Conservation (phyloP, 2,329 filamentous ascomycete species). For the Akanthomyces muscarius region DNA sequence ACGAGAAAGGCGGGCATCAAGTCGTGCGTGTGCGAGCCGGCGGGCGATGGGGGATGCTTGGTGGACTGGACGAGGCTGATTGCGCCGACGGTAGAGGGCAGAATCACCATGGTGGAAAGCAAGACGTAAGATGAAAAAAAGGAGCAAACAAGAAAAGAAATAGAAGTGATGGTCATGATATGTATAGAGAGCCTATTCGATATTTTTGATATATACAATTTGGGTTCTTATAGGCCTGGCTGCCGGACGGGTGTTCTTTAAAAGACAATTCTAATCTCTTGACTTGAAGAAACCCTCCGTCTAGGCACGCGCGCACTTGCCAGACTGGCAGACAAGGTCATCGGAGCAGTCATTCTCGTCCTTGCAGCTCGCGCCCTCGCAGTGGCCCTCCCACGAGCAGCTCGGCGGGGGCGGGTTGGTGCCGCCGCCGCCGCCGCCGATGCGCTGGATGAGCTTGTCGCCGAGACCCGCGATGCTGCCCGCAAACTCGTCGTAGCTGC, state of each 20-base stretch:
- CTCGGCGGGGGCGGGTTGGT: neutral
- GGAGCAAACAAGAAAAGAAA: neutral
- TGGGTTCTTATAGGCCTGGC: neutral
- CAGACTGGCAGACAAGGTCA: constrained; percentile 23
- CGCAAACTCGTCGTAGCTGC: constrained; percentile 46
- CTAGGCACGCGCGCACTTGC: constrained; percentile 20
- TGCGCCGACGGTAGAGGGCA: constrained; percentile 70
- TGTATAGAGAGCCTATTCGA: neutral
- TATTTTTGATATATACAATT: constrained; percentile 10
- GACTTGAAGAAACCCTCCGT: no score
- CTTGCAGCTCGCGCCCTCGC: constrained; percentile 23
- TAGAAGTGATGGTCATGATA: neutral
- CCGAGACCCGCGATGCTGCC: constrained; percentile 49
- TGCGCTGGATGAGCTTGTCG: constrained; percentile 44
- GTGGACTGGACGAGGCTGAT: constrained; percentile 79
- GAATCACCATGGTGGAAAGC: constrained; percentile 53
- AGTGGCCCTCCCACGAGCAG: constrained; percentile 23
- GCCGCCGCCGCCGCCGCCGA: constrained; percentile 21
- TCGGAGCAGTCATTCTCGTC: constrained; percentile 24
- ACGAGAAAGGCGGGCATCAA: constrained; percentile 62
- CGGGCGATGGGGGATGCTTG: constrained; percentile 53
- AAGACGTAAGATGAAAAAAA: constrained; percentile 10
- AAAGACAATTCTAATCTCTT: neutral
- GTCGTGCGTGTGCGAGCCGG: constrained; percentile 46
- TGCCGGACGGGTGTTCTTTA: neutral